Conservation (phyloP, 2,329 filamentous ascomycete species). For the Colletotrichum eremochloae region DNA sequence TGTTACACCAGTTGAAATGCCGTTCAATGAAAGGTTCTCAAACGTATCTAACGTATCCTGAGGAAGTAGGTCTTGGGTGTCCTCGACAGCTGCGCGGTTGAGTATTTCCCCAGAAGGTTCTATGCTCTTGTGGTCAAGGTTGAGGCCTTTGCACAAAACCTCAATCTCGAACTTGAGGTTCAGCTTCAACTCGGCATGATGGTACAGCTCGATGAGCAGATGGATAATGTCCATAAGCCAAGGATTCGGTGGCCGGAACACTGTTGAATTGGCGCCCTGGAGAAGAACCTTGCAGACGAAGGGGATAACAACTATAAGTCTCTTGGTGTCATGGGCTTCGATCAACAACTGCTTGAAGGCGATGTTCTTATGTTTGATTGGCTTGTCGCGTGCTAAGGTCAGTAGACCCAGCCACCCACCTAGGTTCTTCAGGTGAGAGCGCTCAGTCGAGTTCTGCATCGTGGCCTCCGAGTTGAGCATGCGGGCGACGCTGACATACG, state of each 20-base stretch:
- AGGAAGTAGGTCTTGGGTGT: conserved; percentile 69
- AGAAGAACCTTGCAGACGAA: conserved; percentile 97
- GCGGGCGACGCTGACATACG: conserved; percentile 86
- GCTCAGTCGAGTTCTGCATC: conserved; percentile 85
- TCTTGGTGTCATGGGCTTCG: conserved; percentile 93
- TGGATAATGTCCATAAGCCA: conserved; percentile 98
- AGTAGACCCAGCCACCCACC: conserved; percentile 93
- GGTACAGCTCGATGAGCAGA: conserved; percentile 92
- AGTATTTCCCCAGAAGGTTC: conserved; percentile 89
- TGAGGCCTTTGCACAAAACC: conserved; percentile 92
- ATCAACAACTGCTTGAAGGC: conserved; percentile 96
- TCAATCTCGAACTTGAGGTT: conserved; percentile 99
- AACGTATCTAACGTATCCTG: conserved; percentile 83
- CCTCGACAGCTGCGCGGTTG: conserved; percentile 76
- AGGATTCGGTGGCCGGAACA: conserved; percentile 95
- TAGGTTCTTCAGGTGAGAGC: conserved; percentile 91
- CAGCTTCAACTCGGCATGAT: conserved; percentile 91
- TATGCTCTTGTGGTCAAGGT: conserved; percentile 92
- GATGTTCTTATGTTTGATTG: conserved; percentile 96
- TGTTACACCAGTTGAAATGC: conserved; percentile 75
- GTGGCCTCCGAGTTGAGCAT: conserved; percentile 93
- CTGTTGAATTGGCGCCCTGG: conserved; percentile 85
- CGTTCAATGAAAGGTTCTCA: conserved; percentile 84
- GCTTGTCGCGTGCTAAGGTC: conserved; percentile 92
- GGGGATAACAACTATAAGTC: conserved; percentile 91